phyloP scores from a whole-genome alignment of 2,329 filamentous ascomycete species.

The Penicillium sclerotiorum region DNA sequence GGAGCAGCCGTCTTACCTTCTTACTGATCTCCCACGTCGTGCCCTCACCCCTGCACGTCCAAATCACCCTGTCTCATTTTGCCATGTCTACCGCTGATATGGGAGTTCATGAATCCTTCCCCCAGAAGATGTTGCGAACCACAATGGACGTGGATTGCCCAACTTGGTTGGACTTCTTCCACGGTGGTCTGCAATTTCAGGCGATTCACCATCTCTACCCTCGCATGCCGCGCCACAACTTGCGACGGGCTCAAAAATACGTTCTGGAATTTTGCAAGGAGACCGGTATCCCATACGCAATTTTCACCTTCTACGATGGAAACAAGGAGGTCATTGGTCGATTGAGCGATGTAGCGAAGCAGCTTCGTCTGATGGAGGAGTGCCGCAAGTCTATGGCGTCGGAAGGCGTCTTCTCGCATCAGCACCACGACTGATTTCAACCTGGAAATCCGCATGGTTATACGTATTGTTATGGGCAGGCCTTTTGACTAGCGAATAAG shows the following conservation, averaged over 20 bases:
- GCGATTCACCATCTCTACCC: slow-evolving; percentile 86
- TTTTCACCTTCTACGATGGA: slow-evolving; percentile 82
- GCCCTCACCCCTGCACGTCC: slow-evolving; percentile 79
- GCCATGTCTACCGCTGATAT: slow-evolving; percentile 90
- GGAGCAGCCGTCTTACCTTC: slow-evolving; percentile 70
- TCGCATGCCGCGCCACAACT: slow-evolving; percentile 80
- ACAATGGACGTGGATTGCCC: slow-evolving; percentile 94
- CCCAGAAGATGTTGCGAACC: slow-evolving; percentile 86
- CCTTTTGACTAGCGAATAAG: neutral
- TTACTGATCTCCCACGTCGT: slow-evolving; percentile 79
- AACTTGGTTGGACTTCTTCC: slow-evolving; percentile 83
- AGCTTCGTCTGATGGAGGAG: slow-evolving; percentile 75
- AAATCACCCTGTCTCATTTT: slow-evolving; percentile 91
- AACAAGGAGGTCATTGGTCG: slow-evolving; percentile 78
- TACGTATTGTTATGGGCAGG: neutral
- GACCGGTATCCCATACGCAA: slow-evolving; percentile 79
- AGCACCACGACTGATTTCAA: slow-evolving; percentile 25
- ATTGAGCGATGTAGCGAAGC: slow-evolving; percentile 76
- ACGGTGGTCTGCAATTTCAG: slow-evolving; percentile 87
- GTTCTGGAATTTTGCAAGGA: slow-evolving; percentile 82
- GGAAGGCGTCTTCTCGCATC: slow-evolving; percentile 36
- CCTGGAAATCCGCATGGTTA: neutral
- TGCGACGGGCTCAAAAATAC: slow-evolving; percentile 72
- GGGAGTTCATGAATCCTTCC: slow-evolving; percentile 81
- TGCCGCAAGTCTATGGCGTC: slow-evolving; percentile 60